phyloP scores from a whole-genome alignment of 768 basidiomycete genomes.

The Hemileccinum impolitum region DNA sequence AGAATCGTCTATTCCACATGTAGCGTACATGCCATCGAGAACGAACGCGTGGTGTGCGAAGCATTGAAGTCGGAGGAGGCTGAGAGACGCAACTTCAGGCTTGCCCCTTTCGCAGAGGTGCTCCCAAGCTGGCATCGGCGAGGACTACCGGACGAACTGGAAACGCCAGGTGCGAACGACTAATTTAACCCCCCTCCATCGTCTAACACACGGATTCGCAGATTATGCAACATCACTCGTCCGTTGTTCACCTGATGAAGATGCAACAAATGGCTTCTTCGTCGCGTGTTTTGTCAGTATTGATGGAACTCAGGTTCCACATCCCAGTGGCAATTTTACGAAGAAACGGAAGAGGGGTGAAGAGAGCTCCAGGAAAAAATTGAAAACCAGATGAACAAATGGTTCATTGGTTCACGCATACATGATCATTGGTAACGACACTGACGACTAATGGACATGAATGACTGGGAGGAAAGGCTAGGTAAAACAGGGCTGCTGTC shows the following conservation, averaged over 20 bases:
- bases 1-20: slow-evolving; percentile 98
- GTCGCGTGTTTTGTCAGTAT: slow-evolving; percentile 79
- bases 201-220: slow-evolving; percentile 23
- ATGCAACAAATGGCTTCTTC: slow-evolving; percentile 95
- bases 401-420: background rate
- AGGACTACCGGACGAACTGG: slow-evolving; percentile 67
- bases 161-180: slow-evolving; percentile 42
- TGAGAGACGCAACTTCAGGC: slow-evolving; percentile 49
- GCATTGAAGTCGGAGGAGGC: slow-evolving; percentile 76
- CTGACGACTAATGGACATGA: slow-evolving; percentile 5
- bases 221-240: slow-evolving; percentile 59
- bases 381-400: slow-evolving; percentile 14
- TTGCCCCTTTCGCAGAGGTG: slow-evolving; percentile 66
- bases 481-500: slow-evolving; percentile 25
- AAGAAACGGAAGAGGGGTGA: slow-evolving; percentile 29
- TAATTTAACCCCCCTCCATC: background rate
- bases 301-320: background rate
- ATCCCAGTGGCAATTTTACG: slow-evolving; percentile 4
- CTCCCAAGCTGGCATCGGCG: slow-evolving; percentile 82
- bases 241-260: slow-evolving; percentile 76
- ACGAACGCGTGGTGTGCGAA: slow-evolving; percentile 84
- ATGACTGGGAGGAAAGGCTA: slow-evolving; percentile 15
- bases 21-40: slow-evolving; percentile 86
- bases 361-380: slow-evolving; percentile 17
- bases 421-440: background rate